Base-by-base conservation (phyloP, 352 stramenopile genomes). In the Elongisporangium undulatum region DNA sequence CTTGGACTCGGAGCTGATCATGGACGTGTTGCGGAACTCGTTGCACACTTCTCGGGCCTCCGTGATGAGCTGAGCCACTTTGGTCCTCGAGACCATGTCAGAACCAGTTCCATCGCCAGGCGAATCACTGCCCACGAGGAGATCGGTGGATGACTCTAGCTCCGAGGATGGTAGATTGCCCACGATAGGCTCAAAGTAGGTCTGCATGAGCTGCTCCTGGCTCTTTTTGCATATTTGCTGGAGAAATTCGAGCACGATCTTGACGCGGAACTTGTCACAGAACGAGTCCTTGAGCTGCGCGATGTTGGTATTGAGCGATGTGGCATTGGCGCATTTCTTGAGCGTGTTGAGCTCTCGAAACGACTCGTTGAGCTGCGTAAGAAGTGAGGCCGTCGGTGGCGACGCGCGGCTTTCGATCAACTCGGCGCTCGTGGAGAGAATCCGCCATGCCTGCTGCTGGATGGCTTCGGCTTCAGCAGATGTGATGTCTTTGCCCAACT, bases 1-100 rank as follows among this genome's bases (percentile, higher is more conserved):
- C 45, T 87, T 87, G 24, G 78, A 87, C 66, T 89, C 81, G 13
- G 81, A 91, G 8, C 79, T 86, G 26, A 89, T 63, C 63, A 84
- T 87, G 0, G 81, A 91, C 20, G 79, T 74, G 51, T 86, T 88
- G 54, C 68, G 72, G 51, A 87, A 77, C 34, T 80, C 64, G 56
- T 88, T 75, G 60, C 86, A 89, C 4, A 68, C 75, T 4, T 66
- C 59, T 39, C 68, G 68, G 10, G 77, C 81, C 55, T 90, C 78
- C 0, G 60, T n/a, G 15, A 90, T 68, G 3, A 87, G 56, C n/a
- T 63, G 59, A 16, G 69, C 59, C 5, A 79, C 68, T 63, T 86
- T 88, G 2, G 73, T 80, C 49, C 53, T 56, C 12, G 49, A 22
- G 13, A 24, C 2, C 45, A 38, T 9, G 22, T 51, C 22, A 54